A percentile compares a stretch with the other conserved stretches of the same genome.
Conservation (phyloP, 768 basidiomycete genomes). For the Xerocomellus amylosporus region DNA sequence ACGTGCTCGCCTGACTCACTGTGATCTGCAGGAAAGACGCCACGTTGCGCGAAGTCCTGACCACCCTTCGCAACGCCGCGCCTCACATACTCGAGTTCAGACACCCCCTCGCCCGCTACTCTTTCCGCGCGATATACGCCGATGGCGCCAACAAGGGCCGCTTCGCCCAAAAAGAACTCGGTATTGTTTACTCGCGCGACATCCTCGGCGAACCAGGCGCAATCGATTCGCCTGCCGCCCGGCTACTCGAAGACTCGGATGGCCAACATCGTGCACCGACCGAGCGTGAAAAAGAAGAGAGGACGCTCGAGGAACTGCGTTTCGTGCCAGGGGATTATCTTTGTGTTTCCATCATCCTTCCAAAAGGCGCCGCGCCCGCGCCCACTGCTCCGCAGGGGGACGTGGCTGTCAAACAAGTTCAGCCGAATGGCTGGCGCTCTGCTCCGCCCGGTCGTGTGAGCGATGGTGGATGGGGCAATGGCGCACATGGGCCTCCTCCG, state of each 20-base stretch:
- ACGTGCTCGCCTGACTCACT: not conserved
- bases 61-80: constrained; percentile 69
- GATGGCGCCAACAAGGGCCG: constrained; percentile 70
- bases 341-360: constrained; percentile 69
- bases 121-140: constrained; percentile 77
- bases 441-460: constrained; percentile 37
- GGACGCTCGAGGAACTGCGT: constrained; percentile 74
- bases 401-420: constrained; percentile 34
- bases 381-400: constrained; percentile 49
- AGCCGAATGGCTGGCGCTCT: constrained; percentile 36
- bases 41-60: constrained; percentile 74
- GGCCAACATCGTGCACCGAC: constrained; percentile 32
- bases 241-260: constrained; percentile 53
- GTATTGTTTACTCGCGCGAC: constrained; percentile 79
- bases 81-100: constrained; percentile 69
- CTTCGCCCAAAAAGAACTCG: constrained; percentile 75
- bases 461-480: constrained; percentile 51
- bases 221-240: constrained; percentile 52
- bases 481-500: constrained; percentile 33
- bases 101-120: constrained; percentile 78
- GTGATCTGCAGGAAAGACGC: constrained; percentile 65
- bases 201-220: constrained; percentile 78
- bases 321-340: constrained; percentile 83
- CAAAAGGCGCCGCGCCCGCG: constrained; percentile 50
- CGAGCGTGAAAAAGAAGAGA: constrained; percentile 57